Percentiles rank a stretch among this genome's conserved stretches.
These are phyloP conservation scores for Malassezia dermatis DNA, from an alignment of 1,284 basidiomycete genomes.

Conservation along the genomic window DNA sequence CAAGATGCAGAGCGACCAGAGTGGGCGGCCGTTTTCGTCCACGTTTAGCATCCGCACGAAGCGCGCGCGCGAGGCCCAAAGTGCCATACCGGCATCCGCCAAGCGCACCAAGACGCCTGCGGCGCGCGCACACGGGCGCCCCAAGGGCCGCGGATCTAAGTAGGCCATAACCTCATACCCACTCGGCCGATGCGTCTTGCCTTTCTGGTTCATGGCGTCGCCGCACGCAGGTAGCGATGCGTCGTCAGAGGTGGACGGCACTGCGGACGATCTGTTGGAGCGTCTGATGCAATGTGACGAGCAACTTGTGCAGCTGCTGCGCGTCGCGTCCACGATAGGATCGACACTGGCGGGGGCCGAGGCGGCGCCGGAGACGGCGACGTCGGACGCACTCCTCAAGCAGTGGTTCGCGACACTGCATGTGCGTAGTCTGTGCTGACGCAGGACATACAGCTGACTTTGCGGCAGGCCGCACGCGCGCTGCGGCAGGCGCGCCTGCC, in stretches of 20 bases:
- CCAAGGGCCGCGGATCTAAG: neutral
- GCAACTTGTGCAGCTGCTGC: slow-evolving; percentile 12
- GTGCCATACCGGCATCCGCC: neutral
- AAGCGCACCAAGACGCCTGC: neutral
- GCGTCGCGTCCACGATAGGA: neutral
- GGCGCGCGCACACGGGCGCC: neutral
- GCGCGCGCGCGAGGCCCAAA: neutral
- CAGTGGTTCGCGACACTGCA: slow-evolving; percentile 13
- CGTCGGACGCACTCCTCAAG: slow-evolving; percentile 2
- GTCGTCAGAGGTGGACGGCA: slow-evolving; percentile 1
- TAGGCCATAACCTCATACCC: neutral
- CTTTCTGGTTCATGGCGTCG: neutral
- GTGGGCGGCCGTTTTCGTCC: slow-evolving; percentile 21
- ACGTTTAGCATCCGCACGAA: slow-evolving; percentile 14
- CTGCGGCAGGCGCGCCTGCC: slow-evolving; percentile 16
- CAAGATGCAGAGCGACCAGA: slow-evolving; percentile 23
- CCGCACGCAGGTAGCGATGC: neutral
- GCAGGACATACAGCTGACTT: slow-evolving; percentile 17
- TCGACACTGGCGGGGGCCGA: neutral
- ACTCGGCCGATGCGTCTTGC: neutral
- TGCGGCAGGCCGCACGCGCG: slow-evolving; percentile 15
- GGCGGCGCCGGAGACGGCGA: neutral
- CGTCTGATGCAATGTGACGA: slow-evolving; percentile 17
- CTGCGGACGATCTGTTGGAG: slow-evolving; percentile 13
- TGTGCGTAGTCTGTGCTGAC: slow-evolving; percentile 4